Evolutionary conservation across 2,329 filamentous ascomycete genomes (phyloP).

Genomic region (Cryphonectria naterciae): DNA sequence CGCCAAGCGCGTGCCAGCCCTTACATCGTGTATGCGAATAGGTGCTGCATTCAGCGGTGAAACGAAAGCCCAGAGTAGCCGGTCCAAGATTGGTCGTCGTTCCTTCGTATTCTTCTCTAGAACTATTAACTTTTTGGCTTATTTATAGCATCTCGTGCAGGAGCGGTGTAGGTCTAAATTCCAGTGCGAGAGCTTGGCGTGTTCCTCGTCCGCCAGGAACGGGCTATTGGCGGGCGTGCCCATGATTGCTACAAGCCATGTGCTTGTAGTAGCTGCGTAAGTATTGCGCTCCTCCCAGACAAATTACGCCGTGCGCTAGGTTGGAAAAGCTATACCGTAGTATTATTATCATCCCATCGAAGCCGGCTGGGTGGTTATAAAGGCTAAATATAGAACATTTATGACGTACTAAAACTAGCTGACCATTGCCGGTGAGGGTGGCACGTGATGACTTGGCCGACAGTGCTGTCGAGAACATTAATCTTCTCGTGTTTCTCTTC

Average conservation of each 20-base stretch:
- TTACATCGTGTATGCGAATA: not conserved
- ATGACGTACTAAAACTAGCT: not conserved
- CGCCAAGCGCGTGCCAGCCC: not conserved
- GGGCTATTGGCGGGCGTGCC: not conserved
- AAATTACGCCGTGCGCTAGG: not conserved
- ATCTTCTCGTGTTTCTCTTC: not conserved
- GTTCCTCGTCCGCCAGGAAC: not conserved
- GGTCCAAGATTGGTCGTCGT: not conserved
- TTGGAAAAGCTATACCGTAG: not conserved
- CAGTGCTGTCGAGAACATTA: not conserved
- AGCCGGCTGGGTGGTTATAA: not conserved
- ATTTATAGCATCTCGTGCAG: not conserved
- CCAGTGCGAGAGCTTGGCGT: not conserved
- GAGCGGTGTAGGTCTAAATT: not conserved
- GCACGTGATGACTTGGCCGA: not conserved
- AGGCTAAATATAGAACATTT: not conserved
- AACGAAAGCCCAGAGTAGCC: not conserved
- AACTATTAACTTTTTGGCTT: not conserved
- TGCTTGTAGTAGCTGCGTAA: not conserved
- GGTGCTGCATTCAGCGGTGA: not conserved
- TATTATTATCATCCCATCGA: not conserved
- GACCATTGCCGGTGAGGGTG: not conserved
- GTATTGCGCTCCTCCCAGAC: too few relatives aligned
- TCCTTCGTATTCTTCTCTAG: not conserved
- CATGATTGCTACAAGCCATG: too few relatives aligned